These are phyloP conservation scores for Sordaria brevicollis DNA, from an alignment of 495 filamentous ascomycete genomes.

Conservation along the genomic window DNA sequence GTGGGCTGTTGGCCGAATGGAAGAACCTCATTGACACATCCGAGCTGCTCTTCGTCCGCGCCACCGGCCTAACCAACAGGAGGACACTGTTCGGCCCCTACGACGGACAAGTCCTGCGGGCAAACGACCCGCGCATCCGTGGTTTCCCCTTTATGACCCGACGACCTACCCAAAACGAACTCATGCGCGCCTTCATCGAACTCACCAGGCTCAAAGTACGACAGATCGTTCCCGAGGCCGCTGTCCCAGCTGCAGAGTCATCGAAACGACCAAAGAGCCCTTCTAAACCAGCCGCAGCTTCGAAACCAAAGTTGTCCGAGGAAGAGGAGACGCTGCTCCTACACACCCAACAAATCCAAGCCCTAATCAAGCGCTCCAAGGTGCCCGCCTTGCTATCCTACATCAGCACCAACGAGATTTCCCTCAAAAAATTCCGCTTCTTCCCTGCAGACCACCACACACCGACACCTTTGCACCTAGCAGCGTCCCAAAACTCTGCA, in stretches of 20 bases:
- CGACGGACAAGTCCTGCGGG: slow-evolving; percentile 71
- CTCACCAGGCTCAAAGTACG: slow-evolving; percentile 80
- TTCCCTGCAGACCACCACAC: slow-evolving; percentile 68
- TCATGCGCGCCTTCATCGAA: slow-evolving; percentile 88
- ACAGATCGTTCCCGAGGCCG: slow-evolving; percentile 48
- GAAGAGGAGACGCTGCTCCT: slow-evolving; percentile 71
- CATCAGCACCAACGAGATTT: slow-evolving; percentile 61
- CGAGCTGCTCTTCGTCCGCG: slow-evolving; percentile 78
- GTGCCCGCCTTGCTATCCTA: slow-evolving; percentile 80
- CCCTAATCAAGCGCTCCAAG: slow-evolving; percentile 83
- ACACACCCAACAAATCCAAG: slow-evolving; percentile 79
- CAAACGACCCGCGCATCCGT: slow-evolving; percentile 74
- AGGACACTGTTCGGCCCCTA: slow-evolving; percentile 83
- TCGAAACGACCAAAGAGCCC: slow-evolving; percentile 14
- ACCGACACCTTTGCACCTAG: slow-evolving; percentile 78
- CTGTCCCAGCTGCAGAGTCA: slow-evolving; percentile 34
- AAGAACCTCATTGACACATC: slow-evolving; percentile 69
- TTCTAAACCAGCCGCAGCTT: not conserved
- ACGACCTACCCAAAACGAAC: slow-evolving; percentile 86
- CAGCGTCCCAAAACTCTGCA: slow-evolving; percentile 64
- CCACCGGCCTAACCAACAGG: slow-evolving; percentile 75
- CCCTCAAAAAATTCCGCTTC: slow-evolving; percentile 64
- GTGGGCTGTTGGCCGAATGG: slow-evolving; percentile 71
- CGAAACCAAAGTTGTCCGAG: slow-evolving; percentile 51
- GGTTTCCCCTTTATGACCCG: slow-evolving; percentile 92